phyloP scores from a whole-genome alignment of 129 eudicot genomes.

The Arctium minus region DNA sequence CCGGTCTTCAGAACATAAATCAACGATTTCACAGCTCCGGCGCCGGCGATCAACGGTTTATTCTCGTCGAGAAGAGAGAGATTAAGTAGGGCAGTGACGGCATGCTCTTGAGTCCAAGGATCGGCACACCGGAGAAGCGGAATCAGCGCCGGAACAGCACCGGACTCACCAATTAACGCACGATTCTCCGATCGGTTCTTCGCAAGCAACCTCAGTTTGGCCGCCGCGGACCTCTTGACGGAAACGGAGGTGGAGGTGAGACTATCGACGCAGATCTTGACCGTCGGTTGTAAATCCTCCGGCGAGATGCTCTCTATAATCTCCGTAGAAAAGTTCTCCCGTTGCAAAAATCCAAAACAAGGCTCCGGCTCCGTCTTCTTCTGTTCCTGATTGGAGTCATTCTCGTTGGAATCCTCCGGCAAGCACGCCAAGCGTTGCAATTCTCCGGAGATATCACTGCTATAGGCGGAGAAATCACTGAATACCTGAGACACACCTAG shows the following conservation, averaged over 20 bases:
- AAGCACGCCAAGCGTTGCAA: constrained; percentile 60
- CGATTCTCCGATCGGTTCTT: constrained; percentile 89
- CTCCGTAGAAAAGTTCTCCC: constrained; percentile 75
- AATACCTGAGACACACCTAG: constrained; percentile 63
- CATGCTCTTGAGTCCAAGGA: constrained; percentile 90
- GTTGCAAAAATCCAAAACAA: constrained; percentile 53
- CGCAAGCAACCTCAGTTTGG: constrained; percentile 67
- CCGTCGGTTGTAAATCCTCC: constrained; percentile 97
- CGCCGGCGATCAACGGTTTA: constrained; percentile 42
- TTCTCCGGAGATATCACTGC: constrained; percentile 90
- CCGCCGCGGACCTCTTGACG: constrained; percentile 83
- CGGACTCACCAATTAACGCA: constrained; percentile 77
- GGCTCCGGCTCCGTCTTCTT: constrained; percentile 54
- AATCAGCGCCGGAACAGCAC: constrained; percentile 66
- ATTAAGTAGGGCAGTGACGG: constrained; percentile 85
- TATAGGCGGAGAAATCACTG: constrained; percentile 67
- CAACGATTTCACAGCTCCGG: constrained; percentile 63
- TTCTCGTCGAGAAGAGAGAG: constrained; percentile 68
- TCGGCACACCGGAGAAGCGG: constrained; percentile 74
- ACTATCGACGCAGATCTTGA: constrained; percentile 71
- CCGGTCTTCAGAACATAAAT: constrained; percentile 86
- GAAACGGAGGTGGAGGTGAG: constrained; percentile 53
- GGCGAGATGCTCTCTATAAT: constrained; percentile 76
- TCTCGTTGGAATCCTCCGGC: constrained; percentile 21
- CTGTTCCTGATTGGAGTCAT: not conserved